Evolutionary conservation across 345 rosid genomes (phyloP), one percentile per base, ranked within the genome.

Genomic region (Odontarrhena argentea): DNA sequence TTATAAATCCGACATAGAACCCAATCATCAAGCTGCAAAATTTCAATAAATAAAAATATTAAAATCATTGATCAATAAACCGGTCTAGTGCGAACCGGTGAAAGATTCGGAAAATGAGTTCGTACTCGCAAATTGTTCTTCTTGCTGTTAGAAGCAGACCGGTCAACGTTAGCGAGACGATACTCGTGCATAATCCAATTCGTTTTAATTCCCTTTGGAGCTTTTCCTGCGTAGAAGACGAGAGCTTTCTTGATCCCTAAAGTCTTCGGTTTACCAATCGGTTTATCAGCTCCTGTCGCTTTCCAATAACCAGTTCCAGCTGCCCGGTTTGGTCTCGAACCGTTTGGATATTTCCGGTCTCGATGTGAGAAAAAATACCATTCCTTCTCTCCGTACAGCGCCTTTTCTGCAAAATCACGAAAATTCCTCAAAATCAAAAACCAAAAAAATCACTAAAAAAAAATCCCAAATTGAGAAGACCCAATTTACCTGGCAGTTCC

Each of bases 171-270:
- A 7, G 94, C 88, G 10, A 87, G 90, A 36, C 98, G 96, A 63
- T 92, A 92, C 52, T 92, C 98, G 3, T 92, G 98, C 98, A 92
- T 92, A 42, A 92, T 92, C 98, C 98, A 92, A 34, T 92, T 89
- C 62, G 98, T 92, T 64, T 89, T 92, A 35, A 86, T 47, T 6
- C 95, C 96, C 60, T 73, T 82, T 0, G 96, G 97, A 13, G 98
- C 91, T 71, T 92, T 92, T 0, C 98, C 98, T 0, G 96, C 86
- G 55, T 89, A 92, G 65, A 92, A 92, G 48, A 89, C 98, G 3
- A 92, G 84, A 6, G 97, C 89, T 58, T 92, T 89, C 77, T 92
- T 92, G 1, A 92, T 87, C 34, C 92, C 98, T 0, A 86, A 70
- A 1, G 94, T 12, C 61, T 79, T 84, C 14, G 98, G 98, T 45